phyloP scores from a whole-genome alignment of 2,329 filamentous ascomycete genomes.

The Botrytis tulipae region DNA sequence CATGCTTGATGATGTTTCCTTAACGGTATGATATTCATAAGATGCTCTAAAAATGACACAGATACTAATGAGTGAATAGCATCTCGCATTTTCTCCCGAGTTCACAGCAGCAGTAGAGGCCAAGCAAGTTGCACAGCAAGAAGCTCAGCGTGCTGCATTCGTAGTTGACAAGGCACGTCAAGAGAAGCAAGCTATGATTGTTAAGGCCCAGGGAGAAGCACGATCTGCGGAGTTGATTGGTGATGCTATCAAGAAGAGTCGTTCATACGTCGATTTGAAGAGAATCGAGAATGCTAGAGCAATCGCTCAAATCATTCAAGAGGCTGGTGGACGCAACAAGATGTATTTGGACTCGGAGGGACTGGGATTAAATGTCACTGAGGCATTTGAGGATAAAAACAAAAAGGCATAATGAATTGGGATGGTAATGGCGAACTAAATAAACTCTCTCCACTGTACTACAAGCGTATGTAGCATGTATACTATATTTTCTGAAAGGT shows the following conservation, averaged over 20 bases:
- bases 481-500: constrained; percentile 29
- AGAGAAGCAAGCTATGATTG: constrained; percentile 98
- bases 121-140: constrained; percentile 79
- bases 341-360: constrained; percentile 90
- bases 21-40: constrained; percentile 66
- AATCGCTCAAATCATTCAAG: constrained; percentile 86
- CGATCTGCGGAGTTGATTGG: constrained; percentile 96
- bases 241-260: constrained; percentile 99
- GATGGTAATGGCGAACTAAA: constrained; percentile 26
- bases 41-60: background rate
- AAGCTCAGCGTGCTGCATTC: constrained; percentile 95
- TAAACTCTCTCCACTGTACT: constrained; percentile 52
- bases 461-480: constrained; percentile 35
- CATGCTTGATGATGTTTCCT: constrained; percentile 90
- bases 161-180: constrained; percentile 98
- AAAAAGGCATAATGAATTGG: constrained; percentile 45
- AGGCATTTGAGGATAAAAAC: constrained; percentile 45
- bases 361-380: constrained; percentile 83
- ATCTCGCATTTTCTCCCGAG: constrained; percentile 70
- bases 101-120: constrained; percentile 72
- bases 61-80: constrained; percentile 43
- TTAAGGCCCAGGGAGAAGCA: constrained; percentile 98
- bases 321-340: constrained; percentile 84
- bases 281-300: constrained; percentile 94
- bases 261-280: constrained; percentile 93